These are phyloP conservation scores for Orbilia brochopaga DNA, from an alignment of 2,329 filamentous ascomycete species.

Conservation along the genomic window DNA sequence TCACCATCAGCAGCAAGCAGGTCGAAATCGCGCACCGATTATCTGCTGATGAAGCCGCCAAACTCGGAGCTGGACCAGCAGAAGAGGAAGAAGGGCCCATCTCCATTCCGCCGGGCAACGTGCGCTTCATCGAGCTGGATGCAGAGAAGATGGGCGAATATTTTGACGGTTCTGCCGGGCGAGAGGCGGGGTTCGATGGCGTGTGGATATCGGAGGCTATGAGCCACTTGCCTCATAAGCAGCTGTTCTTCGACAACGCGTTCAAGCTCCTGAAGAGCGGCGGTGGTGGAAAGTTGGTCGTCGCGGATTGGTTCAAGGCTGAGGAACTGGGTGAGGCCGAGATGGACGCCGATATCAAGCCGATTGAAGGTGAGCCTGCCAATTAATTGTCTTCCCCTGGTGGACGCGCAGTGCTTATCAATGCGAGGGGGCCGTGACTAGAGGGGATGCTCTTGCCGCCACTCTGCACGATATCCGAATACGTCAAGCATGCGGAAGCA, in stretches of 20 bases:
- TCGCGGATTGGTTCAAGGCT: conserved; percentile 69
- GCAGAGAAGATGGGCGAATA: conserved; percentile 67
- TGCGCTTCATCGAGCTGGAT: conserved; percentile 67
- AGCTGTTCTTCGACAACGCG: conserved; percentile 66
- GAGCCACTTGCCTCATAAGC: conserved; percentile 67
- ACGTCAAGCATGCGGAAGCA: conserved; percentile 62
- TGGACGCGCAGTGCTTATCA: neutral
- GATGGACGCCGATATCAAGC: conserved; percentile 64
- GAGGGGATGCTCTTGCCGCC: conserved; percentile 69
- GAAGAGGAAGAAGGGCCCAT: conserved; percentile 30
- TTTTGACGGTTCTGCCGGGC: conserved; percentile 58
- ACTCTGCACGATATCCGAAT: conserved; percentile 64
- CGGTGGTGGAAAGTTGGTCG: conserved; percentile 64
- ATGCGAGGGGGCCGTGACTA: conserved; percentile 51
- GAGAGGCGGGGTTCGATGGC: conserved; percentile 61
- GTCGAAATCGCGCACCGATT: conserved; percentile 66
- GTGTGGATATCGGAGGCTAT: conserved; percentile 70
- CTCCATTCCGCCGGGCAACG: conserved; percentile 60
- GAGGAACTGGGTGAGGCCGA: conserved; percentile 60
- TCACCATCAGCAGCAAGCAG: conserved; percentile 67
- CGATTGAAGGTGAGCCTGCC: conserved; percentile 63
- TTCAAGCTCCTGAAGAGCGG: conserved; percentile 60
- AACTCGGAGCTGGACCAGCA: neutral
- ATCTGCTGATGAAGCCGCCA: conserved; percentile 58
- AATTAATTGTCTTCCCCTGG: neutral